phyloP scores from a whole-genome alignment of 1,284 basidiomycete genomes.

The Acaromyces ingoldii region DNA sequence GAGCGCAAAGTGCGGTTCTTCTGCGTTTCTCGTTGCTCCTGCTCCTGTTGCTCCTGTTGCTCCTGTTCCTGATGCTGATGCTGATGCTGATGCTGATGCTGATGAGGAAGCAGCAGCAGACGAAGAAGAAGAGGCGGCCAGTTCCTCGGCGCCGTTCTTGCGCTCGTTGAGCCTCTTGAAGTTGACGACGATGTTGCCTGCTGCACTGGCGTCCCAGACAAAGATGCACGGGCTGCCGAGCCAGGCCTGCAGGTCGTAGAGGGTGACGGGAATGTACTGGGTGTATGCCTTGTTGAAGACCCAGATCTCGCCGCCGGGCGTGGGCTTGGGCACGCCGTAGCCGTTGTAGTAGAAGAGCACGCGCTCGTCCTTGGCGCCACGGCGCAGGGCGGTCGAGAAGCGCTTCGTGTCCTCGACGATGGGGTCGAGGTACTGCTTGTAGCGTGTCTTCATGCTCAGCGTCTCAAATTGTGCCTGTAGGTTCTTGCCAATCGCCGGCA shows the following conservation, averaged over 20 bases:
- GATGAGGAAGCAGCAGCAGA: too few relatives aligned
- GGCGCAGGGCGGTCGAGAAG: constrained; percentile 78
- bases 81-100: too few relatives aligned
- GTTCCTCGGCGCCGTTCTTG: constrained; percentile 77
- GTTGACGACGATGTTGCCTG: constrained; percentile 85
- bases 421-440: constrained; percentile 73
- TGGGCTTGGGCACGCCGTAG: constrained; percentile 95
- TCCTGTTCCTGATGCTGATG: too few relatives aligned
- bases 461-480: constrained; percentile 94
- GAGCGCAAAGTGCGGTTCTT: constrained; percentile 59
- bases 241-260: constrained; percentile 89
- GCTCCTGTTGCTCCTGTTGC: constrained; percentile 26
- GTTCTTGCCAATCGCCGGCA: constrained; percentile 73
- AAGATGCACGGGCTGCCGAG: constrained; percentile 81
- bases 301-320: constrained; percentile 93
- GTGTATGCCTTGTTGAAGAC: constrained; percentile 97
- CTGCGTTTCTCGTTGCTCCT: neutral
- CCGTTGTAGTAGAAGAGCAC: constrained; percentile 98
- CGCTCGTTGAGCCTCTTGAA: constrained; percentile 82
- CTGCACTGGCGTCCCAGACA: constrained; percentile 97
- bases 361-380: constrained; percentile 86
- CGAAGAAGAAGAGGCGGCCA: constrained; percentile 42
- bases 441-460: constrained; percentile 65
- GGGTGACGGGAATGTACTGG: constrained; percentile 93
- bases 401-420: constrained; percentile 89